Evolutionary conservation across 129 eudicot genomes (phyloP).

Genomic region (Artemisia argyi): DNA sequence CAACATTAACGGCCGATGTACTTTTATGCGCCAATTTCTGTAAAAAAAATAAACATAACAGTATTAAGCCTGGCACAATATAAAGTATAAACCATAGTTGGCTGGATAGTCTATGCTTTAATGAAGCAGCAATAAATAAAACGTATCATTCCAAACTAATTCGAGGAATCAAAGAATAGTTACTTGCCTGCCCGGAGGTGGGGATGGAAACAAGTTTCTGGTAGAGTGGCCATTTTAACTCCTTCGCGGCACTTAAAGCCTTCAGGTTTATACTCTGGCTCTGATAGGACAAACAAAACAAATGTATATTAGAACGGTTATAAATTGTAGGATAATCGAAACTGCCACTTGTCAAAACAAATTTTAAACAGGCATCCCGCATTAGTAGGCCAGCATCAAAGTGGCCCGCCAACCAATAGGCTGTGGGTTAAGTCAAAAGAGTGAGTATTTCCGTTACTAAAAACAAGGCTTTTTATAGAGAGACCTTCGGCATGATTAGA

Average conservation of each 20-base stretch:
- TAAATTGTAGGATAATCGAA: background rate
- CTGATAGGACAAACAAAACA: constrained; percentile 36
- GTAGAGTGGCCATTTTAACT: constrained; percentile 71
- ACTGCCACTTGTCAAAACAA: constrained; percentile 8
- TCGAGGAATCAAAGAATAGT: background rate
- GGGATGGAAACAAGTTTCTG: constrained; percentile 39
- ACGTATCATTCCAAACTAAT: constrained; percentile 5
- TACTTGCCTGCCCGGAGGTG: constrained; percentile 52
- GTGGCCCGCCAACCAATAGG: too few species aligned
- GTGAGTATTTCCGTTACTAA: too few species aligned
- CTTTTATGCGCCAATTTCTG: constrained; percentile 47
- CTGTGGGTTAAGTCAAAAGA: too few species aligned
- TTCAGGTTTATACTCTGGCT: constrained; percentile 57
- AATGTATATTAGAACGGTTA: constrained; percentile 20
- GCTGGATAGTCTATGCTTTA: background rate
- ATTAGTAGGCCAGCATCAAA: too few species aligned
- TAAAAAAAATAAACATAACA: constrained; percentile 23
- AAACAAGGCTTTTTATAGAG: background rate
- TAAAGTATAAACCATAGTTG: background rate
- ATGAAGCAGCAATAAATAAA: background rate
- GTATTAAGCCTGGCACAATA: background rate
- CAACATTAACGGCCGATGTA: constrained; percentile 52
- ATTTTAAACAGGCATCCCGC: background rate
- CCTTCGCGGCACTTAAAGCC: constrained; percentile 62
- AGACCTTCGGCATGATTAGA: constrained; percentile 71